Evolutionary conservation across 2,329 filamentous ascomycete species (phyloP), one percentile per base, ranked within the genome.

Genomic region (Bipolaris cookei): DNA sequence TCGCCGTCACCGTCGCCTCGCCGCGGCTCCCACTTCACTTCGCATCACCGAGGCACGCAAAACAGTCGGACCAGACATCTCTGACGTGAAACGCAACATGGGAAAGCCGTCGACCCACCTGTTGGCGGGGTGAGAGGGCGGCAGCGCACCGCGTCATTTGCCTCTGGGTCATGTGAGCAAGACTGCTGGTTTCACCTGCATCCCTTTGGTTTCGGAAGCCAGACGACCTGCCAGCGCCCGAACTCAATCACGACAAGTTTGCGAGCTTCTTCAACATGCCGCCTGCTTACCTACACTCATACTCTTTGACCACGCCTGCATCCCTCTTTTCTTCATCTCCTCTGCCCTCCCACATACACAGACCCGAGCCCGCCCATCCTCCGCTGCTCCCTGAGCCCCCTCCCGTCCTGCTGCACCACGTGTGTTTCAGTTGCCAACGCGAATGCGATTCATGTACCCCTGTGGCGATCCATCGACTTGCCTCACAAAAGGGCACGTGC

Each of bases 61-160:
- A 59, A 62, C 61, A 58, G 49, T 43, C 47, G 25, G 42, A 45
- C 53, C 57, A 61, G 51, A 56, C 39, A 52, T 56, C 54, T 54
- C 54, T 55, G 49, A 58, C 45, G 46, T 64, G 64, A 66, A 66
- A 66, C 62, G 44, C 56, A 56, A 51, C 50, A 53, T 58, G 51
- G 39, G 42, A 43, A 39, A 58, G 39, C 32, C 35, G 32, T 49
- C 56, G 63, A 54, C 63, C 65, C 65, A 63, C 62, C 53, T 35
- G 56, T 63, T 59, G 65, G 57, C 65, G 59, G 56, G 58, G 61
- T 58, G 52, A 60, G 47, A 14, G 58, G 49, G 54, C 49, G 54
- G 57, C 58, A 56, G 56, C 56, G 38, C 54, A 58, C 61, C 48
- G 56, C 61, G 59, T 56, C 59, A 58, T 56, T 61, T 25, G 23